Evolutionary conservation across 2,329 filamentous ascomycete genomes (phyloP), one percentile per base, ranked within the genome.

Genomic region (Pseudonectria buxi): DNA sequence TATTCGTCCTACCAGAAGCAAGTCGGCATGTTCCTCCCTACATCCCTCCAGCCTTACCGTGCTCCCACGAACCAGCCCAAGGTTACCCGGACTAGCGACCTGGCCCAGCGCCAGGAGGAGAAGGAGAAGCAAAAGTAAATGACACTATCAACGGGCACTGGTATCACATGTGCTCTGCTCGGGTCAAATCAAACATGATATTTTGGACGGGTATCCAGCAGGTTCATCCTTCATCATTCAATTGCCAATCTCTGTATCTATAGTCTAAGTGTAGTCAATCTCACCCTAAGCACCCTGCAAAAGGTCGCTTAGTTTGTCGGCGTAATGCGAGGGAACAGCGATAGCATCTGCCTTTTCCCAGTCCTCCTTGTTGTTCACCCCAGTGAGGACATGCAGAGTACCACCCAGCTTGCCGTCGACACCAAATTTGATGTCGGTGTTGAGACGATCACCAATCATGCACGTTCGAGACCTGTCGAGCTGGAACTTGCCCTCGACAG

Each of bases 371-470:
- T 83, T 83, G 53, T 76, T 81, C 12, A 98, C 90, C 12, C 92
- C 92, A 1, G 89, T 95, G 59, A 95, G 67, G 5, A 98, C 92
- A 26, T 83, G 86, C 49, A 98, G 64, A 0, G 92, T 96, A 1
- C 92, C 92, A 13, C 92, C 92, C 18, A 98, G 72, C 46, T 83
- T 82, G 0, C 90, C 90, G 57, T 96, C 83, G 44, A 95, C 75
- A 4, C 92, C 92, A 58, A 98, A 98, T 58, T 85, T 81, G 58
- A 98, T 96, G 63, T 98, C 92, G 0, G 92, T 98, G 59, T 96
- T 86, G 45, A 95, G 68, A 22, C 92, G 74, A 61, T 98, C 92
- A 6, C 92, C 92, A 28, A 98, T 76, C 92, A 98, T 98, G 64
- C 92, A 96, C 1, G 92, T 86, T 49, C 79, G 79, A 41, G 72